Evolutionary conservation across 2,329 filamentous ascomycete genomes (phyloP).

Genomic region (Calonectria pseudoturangicola): DNA sequence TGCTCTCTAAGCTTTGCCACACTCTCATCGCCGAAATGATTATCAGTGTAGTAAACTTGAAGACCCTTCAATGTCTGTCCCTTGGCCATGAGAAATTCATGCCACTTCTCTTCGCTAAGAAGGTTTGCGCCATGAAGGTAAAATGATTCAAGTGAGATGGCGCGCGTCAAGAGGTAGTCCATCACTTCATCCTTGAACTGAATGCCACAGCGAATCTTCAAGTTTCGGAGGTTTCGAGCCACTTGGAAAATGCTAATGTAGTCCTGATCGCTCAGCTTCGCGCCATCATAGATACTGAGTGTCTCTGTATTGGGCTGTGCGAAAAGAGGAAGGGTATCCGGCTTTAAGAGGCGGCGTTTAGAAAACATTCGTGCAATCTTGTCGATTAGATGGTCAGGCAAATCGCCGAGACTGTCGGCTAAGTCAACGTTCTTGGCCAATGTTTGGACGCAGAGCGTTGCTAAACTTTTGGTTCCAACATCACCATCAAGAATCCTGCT

Average conservation of each 20-base stretch:
- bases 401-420: slow-evolving; percentile 77
- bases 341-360: slow-evolving; percentile 74
- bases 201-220: slow-evolving; percentile 89
- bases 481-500: slow-evolving; percentile 89
- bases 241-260: slow-evolving; percentile 87
- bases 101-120: slow-evolving; percentile 85
- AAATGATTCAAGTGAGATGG: slow-evolving; percentile 81
- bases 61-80: slow-evolving; percentile 80
- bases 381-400: slow-evolving; percentile 74
- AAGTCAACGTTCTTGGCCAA: slow-evolving; percentile 77
- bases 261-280: slow-evolving; percentile 83
- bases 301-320: slow-evolving; percentile 70
- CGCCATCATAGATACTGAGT: slow-evolving; percentile 75
- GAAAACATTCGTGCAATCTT: slow-evolving; percentile 76
- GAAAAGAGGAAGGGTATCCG: slow-evolving; percentile 75
- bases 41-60: slow-evolving; percentile 89
- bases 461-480: slow-evolving; percentile 80
- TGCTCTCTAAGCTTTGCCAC: slow-evolving; percentile 76
- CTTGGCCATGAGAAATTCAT: slow-evolving; percentile 78
- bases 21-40: slow-evolving; percentile 84
- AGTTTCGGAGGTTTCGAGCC: slow-evolving; percentile 79
- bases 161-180: slow-evolving; percentile 85
- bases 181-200: slow-evolving; percentile 92
- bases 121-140: slow-evolving; percentile 91
- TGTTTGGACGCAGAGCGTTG: slow-evolving; percentile 78